A percentile compares a stretch with the other conserved stretches of the same genome.
Conservation (phyloP, 2,329 filamentous ascomycete species). For the Fonsecaea pedrosoi region DNA sequence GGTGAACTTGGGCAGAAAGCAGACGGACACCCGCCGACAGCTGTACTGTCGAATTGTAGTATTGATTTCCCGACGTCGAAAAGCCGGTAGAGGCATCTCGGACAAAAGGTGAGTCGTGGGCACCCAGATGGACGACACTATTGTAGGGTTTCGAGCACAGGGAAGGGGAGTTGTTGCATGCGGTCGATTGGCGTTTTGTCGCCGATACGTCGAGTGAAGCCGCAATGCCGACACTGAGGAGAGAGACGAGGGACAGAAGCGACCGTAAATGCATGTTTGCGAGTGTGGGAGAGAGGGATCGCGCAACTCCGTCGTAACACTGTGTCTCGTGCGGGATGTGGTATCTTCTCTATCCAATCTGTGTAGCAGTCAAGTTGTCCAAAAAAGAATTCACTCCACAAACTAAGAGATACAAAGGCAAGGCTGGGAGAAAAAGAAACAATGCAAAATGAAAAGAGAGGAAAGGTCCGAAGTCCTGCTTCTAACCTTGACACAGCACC, state of each 20-base stretch:
- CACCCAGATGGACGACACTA: slow-evolving; percentile 78
- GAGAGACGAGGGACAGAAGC: slow-evolving; percentile 24
- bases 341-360: background rate
- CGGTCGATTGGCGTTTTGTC: slow-evolving; percentile 44
- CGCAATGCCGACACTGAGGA: slow-evolving; percentile 29
- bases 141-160: slow-evolving; percentile 75
- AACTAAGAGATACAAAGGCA: background rate
- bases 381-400: background rate
- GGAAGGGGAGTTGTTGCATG: slow-evolving; percentile 81
- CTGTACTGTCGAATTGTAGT: slow-evolving; percentile 72
- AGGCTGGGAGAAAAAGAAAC: background rate
- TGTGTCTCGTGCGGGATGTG: background rate
- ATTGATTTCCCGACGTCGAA: slow-evolving; percentile 72
- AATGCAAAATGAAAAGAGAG: slow-evolving; percentile 6
- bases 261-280: slow-evolving; percentile 23
- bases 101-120: slow-evolving; percentile 76
- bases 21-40: slow-evolving; percentile 74
- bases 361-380: slow-evolving; percentile 5
- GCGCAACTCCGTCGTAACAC: background rate
- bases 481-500: slow-evolving; percentile 12
- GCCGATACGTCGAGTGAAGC: slow-evolving; percentile 21
- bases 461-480: slow-evolving; percentile 12
- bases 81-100: slow-evolving; percentile 67
- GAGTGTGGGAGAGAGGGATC: background rate
- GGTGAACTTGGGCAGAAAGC: slow-evolving; percentile 75